Evolutionary conservation across 2,329 filamentous ascomycete genomes (phyloP), one percentile per base, ranked within the genome.

Genomic region (Elsinoe australis): DNA sequence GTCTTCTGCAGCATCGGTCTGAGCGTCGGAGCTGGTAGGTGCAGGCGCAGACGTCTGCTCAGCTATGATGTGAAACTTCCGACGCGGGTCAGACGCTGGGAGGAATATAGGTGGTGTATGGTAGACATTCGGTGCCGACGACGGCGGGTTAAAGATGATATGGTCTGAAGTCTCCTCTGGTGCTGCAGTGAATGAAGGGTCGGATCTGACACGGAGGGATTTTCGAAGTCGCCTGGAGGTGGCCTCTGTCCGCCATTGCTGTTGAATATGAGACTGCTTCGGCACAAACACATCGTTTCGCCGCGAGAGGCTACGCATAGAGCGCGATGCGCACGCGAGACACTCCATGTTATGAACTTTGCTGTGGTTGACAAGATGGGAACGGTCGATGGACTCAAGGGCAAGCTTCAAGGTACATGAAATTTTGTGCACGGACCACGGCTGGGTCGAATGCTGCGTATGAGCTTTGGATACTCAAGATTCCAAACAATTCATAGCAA

Each of bases 81-180:
- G 66, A 49, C 80, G 71, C 17, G 70, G 67, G 64, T 84, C 80
- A 53, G 71, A 67, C 47, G 68, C 60, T 4, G 80, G 80, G 5
- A 84, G 70, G 61, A 84, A 84, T 54, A 80, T 79, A 21, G 71
- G 65, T 1, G 80, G 80, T 1, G 80, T 84, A 59, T 81, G 76
- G 58, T 79, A 80, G 18, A 79, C 73, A 52, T 72, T 79, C 5
- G 80, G 79, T 5, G 76, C 73, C 21, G 77, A 76, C 5, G 79
- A 78, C 1, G 80, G 80, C 28, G 80, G 80, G 56, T 83, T 83
- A 71, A 78, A 79, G 60, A 83, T 71, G 59, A 81, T 79, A 58
- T 76, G 72, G 50, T 77, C 72, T 52, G 67, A 65, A 4, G 59
- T 55, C 52, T 62, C 61, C 44, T 52, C 49, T 10, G 29, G 14